Evolutionary conservation across 129 eudicot genomes (phyloP).

Genomic region (Gnaphalium uliginosum): DNA sequence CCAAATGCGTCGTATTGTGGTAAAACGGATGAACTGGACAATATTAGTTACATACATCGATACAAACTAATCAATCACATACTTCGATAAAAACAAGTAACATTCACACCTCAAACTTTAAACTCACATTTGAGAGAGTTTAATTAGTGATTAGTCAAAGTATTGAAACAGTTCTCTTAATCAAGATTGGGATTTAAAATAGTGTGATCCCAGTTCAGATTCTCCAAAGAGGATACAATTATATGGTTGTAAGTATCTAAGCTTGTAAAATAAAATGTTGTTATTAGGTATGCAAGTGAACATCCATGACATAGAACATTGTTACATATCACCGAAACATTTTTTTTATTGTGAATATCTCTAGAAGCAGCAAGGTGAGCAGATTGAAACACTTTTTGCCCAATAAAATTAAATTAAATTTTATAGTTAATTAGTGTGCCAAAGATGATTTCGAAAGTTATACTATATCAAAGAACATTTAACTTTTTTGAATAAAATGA

Average conservation of each 20-base stretch:
- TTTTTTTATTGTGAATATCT: background rate
- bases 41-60: background rate
- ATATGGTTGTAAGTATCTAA: background rate
- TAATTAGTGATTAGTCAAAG: background rate
- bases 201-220: background rate
- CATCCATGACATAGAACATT: background rate
- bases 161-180: background rate
- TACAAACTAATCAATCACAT: background rate
- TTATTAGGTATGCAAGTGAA: background rate
- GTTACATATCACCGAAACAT: background rate
- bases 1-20: background rate
- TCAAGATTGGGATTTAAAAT: background rate
- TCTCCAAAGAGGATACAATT: background rate
- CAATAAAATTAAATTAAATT: background rate
- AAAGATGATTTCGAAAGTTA: background rate
- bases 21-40: background rate
- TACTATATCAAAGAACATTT: background rate
- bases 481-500: background rate
- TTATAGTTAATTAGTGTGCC: background rate
- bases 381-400: background rate
- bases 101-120: background rate
- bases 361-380: background rate
- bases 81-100: background rate
- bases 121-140: slow-evolving; percentile 1
- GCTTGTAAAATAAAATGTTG: background rate